Evolutionary conservation across 2,329 filamentous ascomycete species (phyloP), one percentile per base, ranked within the genome.

Genomic region (Verticillium alfalfae): DNA sequence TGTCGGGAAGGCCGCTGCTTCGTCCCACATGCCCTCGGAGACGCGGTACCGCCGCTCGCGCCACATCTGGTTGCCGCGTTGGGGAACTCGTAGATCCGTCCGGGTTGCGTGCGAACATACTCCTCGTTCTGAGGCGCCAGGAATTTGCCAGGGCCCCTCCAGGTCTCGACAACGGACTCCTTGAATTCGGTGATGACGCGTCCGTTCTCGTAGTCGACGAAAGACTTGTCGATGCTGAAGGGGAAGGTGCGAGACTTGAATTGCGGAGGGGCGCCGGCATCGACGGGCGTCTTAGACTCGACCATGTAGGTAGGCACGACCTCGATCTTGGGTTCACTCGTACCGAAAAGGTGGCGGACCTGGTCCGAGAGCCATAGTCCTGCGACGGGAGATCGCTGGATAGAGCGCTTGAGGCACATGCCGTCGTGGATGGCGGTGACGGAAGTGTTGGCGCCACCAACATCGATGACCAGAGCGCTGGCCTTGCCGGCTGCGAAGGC

Each of bases 21-120:
- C 89, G 72, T 98, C 94, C 82, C 95, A 99, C 74, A 99, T 84
- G 52, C 91, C 91, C 78, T 99, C 95, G 1, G 89, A 88, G 12
- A 92, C 89, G 67, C 88, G 87, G 83, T 90, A 97, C 58, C 95
- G 88, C 74, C 97, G 93, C 61, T 89, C 84, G 65, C 91, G 89
- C 81, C 97, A 99, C 77, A 97, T 90, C 74, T 96, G 91, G 79
- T 98, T 99, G 79, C 90, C 93, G 58, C 95, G 72, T 98, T 92
- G 10, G 95, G 95, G 85, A 99, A 95, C 79, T 99, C 95, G 70
- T 97, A 99, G 12, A 95, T 90, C 59, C 92, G 89, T 49, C 92
- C 91, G 1, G 92, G 91, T 66, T 88, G 87, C 55, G 78, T 82
- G 72, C 85, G 88, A 62, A 88, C 88, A 57, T 87, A 81, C 52